phyloP scores from a whole-genome alignment of 73 alveolate species.

The Breviolum minutum region DNA sequence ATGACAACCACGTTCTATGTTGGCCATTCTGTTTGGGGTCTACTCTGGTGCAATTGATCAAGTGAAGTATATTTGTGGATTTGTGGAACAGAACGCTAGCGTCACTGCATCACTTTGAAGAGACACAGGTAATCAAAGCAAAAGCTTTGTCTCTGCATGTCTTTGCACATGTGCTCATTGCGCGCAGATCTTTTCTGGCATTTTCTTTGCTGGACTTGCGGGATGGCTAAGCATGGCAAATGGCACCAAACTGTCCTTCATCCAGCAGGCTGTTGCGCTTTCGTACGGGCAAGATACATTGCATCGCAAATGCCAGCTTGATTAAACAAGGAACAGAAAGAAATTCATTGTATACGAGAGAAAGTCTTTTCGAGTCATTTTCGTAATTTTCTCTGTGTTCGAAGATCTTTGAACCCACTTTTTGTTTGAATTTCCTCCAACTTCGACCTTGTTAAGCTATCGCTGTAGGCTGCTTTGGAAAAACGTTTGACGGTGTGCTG shows the following conservation, averaged over 20 bases:
- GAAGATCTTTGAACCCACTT: too few relatives aligned
- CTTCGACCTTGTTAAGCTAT: background rate
- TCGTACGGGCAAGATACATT: background rate
- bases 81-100: background rate
- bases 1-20: too few relatives aligned
- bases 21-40: too few relatives aligned
- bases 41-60: too few relatives aligned
- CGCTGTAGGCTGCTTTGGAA: slow-evolving; percentile 46
- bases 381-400: too few relatives aligned
- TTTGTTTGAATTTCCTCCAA: background rate
- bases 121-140: background rate
- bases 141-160: background rate
- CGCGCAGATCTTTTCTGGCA: slow-evolving; percentile 66
- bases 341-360: background rate
- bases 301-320: background rate
- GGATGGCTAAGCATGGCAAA: slow-evolving; percentile 61
- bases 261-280: slow-evolving; percentile 40
- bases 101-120: background rate
- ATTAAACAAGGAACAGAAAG: background rate
- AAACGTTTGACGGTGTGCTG: slow-evolving; percentile 71
- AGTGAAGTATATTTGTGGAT: too few relatives aligned
- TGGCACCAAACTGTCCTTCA: slow-evolving; percentile 84
- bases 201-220: slow-evolving; percentile 76
- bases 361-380: too few relatives aligned
- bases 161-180: background rate